Evolutionary conservation across 495 filamentous ascomycete species (phyloP), one percentile per base, ranked within the genome.

Genomic region (Penicillium tannophilum): DNA sequence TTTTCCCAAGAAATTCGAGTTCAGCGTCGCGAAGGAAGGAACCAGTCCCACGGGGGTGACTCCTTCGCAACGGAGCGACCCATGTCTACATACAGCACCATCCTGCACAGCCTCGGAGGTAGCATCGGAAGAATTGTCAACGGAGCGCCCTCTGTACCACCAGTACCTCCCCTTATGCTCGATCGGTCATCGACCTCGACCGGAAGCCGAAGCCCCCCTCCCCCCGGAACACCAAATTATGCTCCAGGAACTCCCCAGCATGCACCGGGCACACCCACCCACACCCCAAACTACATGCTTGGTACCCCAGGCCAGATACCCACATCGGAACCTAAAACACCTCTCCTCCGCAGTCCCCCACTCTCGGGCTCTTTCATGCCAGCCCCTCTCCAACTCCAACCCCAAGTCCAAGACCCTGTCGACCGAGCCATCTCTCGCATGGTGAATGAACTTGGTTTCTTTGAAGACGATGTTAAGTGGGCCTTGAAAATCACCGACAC

Each of bases 401-500:
- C 76, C 0, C 79, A 80, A 54, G 72, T 84, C n/a, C 71, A 73
- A 24, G 81, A 84, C 53, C 81, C 81, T 5, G 79, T 80, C 19
- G 81, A 84, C 53, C 73, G 72, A 12, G 81, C 81, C 6, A 78
- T 84, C 28, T 60, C 72, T 19, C 64, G 68, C 39, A 75, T 84
- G 58, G 81, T 82, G 4, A 62, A 70, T 10, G 75, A 77, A 10
- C 75, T 82, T 24, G 81, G 81, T 5, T 84, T 82, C 57, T 55
- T 68, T 30, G 65, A 73, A 43, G 67, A 76, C 30, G 79, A 82
- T 43, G 79, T 76, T 4, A 81, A 79, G 55, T 81, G 78, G 73
- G 81, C 81, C 10, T 63, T 84, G 10, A 81, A 81, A 31, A 75
- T 81, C 52, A 82, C 79, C 0, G 81, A 84, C 56, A 80, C 69